Evolutionary conservation across 345 rosid species (phyloP), one percentile per base, ranked within the genome.

Genomic region (Salix suchowensis): DNA sequence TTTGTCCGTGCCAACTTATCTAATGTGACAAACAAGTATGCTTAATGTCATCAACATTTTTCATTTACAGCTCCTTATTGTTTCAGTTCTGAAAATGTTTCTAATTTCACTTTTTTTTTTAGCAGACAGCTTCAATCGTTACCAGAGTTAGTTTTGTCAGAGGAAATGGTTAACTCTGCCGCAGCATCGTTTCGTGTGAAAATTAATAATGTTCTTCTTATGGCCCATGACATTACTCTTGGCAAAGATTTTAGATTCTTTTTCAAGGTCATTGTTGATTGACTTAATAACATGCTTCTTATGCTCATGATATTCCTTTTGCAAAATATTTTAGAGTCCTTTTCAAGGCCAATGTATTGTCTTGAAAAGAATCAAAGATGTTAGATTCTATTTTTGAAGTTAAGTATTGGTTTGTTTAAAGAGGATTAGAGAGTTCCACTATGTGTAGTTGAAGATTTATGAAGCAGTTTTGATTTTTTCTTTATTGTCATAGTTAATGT

Each of bases 141-240:
- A 64, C 92, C 96, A 15, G 97, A 91, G 87, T 88, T 93, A 72
- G 91, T 82, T 76, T 67, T 93, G 54, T 93, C 97, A 24, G 97
- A 93, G 85, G 97, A 93, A 75, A 91, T 93, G 94, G 96, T 93
- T 79, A 85, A 87, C 66, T 88, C 83, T 78, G 91, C 89, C 0
- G 96, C 97, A 13, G 94, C 92, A 64, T 88, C 97, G 15, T 89
- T 89, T 72, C 96, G 97, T 80, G 86, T 87, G 69, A 93, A 90
- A 84, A 82, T 91, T 79, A 91, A 93, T 65, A 85, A 85, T 64
- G 60, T 91, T 60, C 95, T 93, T 82, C 94, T 93, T 62, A 88
- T 91, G 91, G 97, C 96, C 86, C 97, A 90, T 76, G 93, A 91
- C 78, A 89, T 88, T 21, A 93, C 96, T 40, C 86, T 91, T 77